phyloP scores from a whole-genome alignment of 2,329 filamentous ascomycete species.

The Diatrype stigma region DNA sequence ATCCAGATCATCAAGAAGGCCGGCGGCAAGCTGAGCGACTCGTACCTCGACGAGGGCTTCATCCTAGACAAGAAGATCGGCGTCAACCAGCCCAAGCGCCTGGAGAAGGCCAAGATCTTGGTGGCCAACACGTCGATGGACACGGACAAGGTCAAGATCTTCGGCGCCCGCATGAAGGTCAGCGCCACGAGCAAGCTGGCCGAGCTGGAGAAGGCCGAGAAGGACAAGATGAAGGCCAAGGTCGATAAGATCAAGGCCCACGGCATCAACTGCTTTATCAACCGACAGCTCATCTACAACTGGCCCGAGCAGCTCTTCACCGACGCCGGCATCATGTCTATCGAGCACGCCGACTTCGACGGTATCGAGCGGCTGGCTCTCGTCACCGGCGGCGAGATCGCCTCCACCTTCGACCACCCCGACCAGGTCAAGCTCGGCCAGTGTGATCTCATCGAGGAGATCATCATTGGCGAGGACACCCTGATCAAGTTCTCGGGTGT shows the following conservation, averaged over 20 bases:
- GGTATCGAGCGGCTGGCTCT: conserved; percentile 92
- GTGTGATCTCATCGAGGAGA: conserved; percentile 93
- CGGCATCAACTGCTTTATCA: conserved; percentile 99
- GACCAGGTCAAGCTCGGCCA: conserved; percentile 94
- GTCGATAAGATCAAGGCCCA: conserved; percentile 98
- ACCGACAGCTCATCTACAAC: conserved; percentile 99
- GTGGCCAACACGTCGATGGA: conserved; percentile 99
- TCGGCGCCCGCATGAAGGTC: conserved; percentile 94
- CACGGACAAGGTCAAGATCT: conserved; percentile 99
- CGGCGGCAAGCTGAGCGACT: conserved; percentile 94
- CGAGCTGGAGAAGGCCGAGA: conserved; percentile 96
- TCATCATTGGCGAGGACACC: conserved; percentile 97
- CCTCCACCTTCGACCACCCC: conserved; percentile 96
- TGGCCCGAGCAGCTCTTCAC: conserved; percentile 99
- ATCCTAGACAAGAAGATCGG: conserved; percentile 99
- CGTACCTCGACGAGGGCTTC: conserved; percentile 96
- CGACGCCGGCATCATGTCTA: conserved; percentile 95
- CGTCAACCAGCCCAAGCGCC: conserved; percentile 93
- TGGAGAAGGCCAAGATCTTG: conserved; percentile 97
- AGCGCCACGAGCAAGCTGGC: conserved; percentile 93
- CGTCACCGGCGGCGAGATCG: conserved; percentile 95
- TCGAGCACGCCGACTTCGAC: conserved; percentile 98
- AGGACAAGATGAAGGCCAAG: conserved; percentile 99
- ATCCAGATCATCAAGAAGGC: conserved; percentile 99
- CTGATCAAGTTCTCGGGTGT: conserved; percentile 97